Base-by-base conservation (phyloP, 2,329 filamentous ascomycete species). In the Arthrobotrys megalospora region DNA sequence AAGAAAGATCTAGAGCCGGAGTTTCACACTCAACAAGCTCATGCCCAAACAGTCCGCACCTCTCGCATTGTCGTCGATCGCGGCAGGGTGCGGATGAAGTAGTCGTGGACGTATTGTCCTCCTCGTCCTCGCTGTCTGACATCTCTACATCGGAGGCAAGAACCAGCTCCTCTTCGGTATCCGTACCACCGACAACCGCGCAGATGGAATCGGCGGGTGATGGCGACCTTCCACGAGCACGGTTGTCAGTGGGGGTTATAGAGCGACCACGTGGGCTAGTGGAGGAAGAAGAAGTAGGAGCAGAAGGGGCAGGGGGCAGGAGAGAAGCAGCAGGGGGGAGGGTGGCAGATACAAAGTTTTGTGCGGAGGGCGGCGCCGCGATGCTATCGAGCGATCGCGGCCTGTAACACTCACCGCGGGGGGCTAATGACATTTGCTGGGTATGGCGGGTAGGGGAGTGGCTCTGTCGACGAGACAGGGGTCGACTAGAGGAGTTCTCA, bases 371-470 rank as follows among this genome's bases (percentile, higher is more conserved):
- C 34, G 75, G 75, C 48, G 67, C 50, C 60, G 67, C 19, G 60
- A 78, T 78, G 75, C 75, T 78, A 78, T 78, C 75, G 58, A 78
- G 75, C 67, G 75, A 78, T 63, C 75, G 50, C 53, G 75, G 75
- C 53, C 75, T 55, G 64, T 73, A 79, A 79, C 76, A 75, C 68
- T 79, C 70, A 73, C 76, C 76, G 69, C 76, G 76, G 45, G 75
- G 75, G 52, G 55, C 71, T 71, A 72, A 63, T 28, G 75, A 78
- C 21, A 71, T 55, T 62, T 72, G 55, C 55, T 60, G 75, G 16
- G 75, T 72, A 34, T 36, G 75, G 65, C 75, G 75, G 36, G 75
- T 78, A 48, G 75, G 75, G 67, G 75, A 78, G 52, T 78, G 75
- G 36, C 75, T 78, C 53, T 78, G 75, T 55, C 75, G 75, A 60